Percentiles rank a stretch among this genome's conserved stretches.
Conservation (phyloP, 768 basidiomycete species). For the Psilocybe sp. region DNA sequence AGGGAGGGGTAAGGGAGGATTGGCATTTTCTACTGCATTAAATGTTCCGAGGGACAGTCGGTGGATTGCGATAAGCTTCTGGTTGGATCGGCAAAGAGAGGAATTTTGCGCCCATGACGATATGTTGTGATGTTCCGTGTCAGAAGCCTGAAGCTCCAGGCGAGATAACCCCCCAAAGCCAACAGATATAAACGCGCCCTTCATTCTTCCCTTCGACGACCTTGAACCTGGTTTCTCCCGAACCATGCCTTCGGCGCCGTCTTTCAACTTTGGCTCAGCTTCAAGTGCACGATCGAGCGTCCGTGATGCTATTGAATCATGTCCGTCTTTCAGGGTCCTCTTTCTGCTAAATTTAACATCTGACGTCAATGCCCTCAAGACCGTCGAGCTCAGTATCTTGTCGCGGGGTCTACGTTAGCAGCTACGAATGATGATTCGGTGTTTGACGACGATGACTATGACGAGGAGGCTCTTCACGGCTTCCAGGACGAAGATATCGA, state of each 20-base stretch:
- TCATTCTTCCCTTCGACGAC: too few species aligned
- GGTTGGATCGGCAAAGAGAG: too few species aligned
- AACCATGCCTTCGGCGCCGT: conserved; percentile 32
- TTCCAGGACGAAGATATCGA: too few species aligned
- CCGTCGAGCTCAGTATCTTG: conserved; percentile 64
- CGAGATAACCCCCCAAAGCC: neutral
- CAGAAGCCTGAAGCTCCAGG: too few species aligned
- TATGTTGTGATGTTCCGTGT: too few species aligned
- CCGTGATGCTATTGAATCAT: conserved; percentile 58
- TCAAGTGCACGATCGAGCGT: conserved; percentile 45
- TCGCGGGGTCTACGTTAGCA: conserved; percentile 57
- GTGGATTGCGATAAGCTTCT: too few species aligned
- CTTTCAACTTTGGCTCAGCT: conserved; percentile 42
- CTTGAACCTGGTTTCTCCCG: neutral
- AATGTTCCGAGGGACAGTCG: too few species aligned
- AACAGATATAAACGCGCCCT: neutral
- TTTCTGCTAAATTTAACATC: neutral
- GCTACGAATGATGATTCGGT: conserved; percentile 41
- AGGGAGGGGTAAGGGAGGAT: too few species aligned
- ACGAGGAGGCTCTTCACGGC: conserved; percentile 8
- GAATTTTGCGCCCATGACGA: too few species aligned
- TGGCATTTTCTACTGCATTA: too few species aligned
- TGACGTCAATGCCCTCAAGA: conserved; percentile 35
- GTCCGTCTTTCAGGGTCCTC: conserved; percentile 33
- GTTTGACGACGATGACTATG: conserved; percentile 20